These are phyloP conservation scores for Fusarium begoniae DNA, from an alignment of 2,329 filamentous ascomycete species.

Conservation along the genomic window DNA sequence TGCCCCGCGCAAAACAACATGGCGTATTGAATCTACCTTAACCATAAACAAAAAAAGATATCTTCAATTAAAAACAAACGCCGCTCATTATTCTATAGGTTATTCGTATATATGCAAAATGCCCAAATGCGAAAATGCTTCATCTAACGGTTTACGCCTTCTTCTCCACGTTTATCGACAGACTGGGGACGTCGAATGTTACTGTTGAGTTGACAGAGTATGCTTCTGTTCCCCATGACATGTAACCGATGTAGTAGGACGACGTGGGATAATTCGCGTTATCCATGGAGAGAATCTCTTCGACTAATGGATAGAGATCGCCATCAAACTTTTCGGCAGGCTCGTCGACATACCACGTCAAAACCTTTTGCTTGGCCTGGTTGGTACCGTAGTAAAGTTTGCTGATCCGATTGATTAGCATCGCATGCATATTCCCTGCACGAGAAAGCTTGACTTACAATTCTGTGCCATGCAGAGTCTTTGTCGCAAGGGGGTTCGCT, in stretches of 20 bases:
- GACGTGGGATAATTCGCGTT: slow-evolving; percentile 49
- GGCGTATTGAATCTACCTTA: neutral
- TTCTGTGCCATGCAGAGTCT: slow-evolving; percentile 51
- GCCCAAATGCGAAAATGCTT: neutral
- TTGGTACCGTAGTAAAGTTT: slow-evolving; percentile 55
- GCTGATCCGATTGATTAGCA: slow-evolving; percentile 27
- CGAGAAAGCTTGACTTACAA: slow-evolving; percentile 49
- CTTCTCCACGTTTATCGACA: slow-evolving; percentile 50
- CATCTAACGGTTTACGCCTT: neutral
- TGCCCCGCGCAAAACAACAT: slow-evolving; percentile 3
- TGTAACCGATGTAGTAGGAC: slow-evolving; percentile 60
- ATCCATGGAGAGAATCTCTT: slow-evolving; percentile 49
- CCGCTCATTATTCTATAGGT: slow-evolving; percentile 34
- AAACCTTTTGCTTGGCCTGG: slow-evolving; percentile 53
- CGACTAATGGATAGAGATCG: slow-evolving; percentile 57
- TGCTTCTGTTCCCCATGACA: slow-evolving; percentile 62
- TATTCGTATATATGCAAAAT: slow-evolving; percentile 15
- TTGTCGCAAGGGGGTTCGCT: slow-evolving; percentile 45
- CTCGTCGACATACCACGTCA: slow-evolving; percentile 58
- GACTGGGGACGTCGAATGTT: slow-evolving; percentile 56
- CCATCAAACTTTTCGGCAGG: slow-evolving; percentile 54
- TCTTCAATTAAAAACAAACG: neutral
- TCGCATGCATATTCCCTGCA: neutral
- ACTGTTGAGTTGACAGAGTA: slow-evolving; percentile 55
- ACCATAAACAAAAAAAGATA: neutral